Evolutionary conservation across 2,329 filamentous ascomycete species (phyloP).

Genomic region (Fonsecaea multimorphosa): DNA sequence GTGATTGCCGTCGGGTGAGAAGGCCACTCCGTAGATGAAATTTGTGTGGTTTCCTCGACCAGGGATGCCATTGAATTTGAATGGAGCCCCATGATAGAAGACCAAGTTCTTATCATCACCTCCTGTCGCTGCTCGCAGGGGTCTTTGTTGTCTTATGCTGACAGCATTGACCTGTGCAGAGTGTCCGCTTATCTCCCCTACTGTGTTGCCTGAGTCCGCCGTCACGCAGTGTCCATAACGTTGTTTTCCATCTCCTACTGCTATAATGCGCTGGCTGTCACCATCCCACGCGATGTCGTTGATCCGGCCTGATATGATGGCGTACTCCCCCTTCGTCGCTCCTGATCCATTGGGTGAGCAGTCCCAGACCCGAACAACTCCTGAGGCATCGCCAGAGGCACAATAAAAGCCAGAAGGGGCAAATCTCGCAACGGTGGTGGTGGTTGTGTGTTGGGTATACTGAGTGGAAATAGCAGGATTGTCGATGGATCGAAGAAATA

Average conservation of each 20-base stretch:
- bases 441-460: constrained; percentile 87
- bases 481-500: constrained; percentile 95
- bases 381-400: constrained; percentile 85
- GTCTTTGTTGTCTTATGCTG: constrained; percentile 84
- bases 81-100: constrained; percentile 92
- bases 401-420: constrained; percentile 93
- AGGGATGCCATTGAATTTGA: constrained; percentile 85
- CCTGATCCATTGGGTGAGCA: constrained; percentile 72
- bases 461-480: constrained; percentile 82
- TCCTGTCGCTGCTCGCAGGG: constrained; percentile 88
- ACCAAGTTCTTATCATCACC: constrained; percentile 88
- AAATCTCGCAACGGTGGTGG: constrained; percentile 92
- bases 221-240: constrained; percentile 93
- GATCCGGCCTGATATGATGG: constrained; percentile 91
- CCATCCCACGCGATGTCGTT: constrained; percentile 98
- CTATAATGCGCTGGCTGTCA: constrained; percentile 94
- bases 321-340: constrained; percentile 90
- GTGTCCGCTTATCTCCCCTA: constrained; percentile 92
- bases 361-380: constrained; percentile 91
- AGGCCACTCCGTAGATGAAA: constrained; percentile 85
- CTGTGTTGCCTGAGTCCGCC: constrained; percentile 92
- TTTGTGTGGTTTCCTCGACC: constrained; percentile 78
- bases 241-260: constrained; percentile 93
- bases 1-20: constrained; percentile 82
- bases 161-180: constrained; percentile 90